Conservation (phyloP, 2,329 filamentous ascomycete genomes). For the Capronia coronata region DNA sequence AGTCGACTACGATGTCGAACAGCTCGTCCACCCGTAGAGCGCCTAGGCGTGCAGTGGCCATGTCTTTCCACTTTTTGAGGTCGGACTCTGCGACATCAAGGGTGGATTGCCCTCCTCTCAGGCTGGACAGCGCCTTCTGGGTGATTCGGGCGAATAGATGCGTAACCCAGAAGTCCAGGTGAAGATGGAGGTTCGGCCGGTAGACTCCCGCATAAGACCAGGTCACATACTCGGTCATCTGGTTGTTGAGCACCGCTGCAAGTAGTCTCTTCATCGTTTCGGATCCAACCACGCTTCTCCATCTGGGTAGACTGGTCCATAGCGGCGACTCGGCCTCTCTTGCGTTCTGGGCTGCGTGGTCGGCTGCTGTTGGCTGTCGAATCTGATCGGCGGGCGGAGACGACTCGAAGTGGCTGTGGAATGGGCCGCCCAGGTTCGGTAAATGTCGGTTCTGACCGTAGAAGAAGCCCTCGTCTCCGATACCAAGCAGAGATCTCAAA, state of each 20-base stretch:
- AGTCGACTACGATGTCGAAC: slow-evolving; percentile 57
- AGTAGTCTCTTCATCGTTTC: slow-evolving; percentile 52
- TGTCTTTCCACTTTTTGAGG: slow-evolving; percentile 50
- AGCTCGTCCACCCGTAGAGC: slow-evolving; percentile 51
- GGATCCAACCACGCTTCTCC: slow-evolving; percentile 41
- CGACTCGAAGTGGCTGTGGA: slow-evolving; percentile 17
- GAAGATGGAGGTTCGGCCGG: slow-evolving; percentile 43
- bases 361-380: slow-evolving; percentile 12
- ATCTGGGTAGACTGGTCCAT: slow-evolving; percentile 13
- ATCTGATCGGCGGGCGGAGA: slow-evolving; percentile 14
- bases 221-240: slow-evolving; percentile 52
- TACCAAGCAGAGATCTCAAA: slow-evolving; percentile 20
- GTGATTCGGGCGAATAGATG: slow-evolving; percentile 49
- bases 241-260: slow-evolving; percentile 52
- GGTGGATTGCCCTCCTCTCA: slow-evolving; percentile 7
- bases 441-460: slow-evolving; percentile 11
- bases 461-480: slow-evolving; percentile 15
- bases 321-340: slow-evolving; percentile 13
- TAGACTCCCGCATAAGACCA: slow-evolving; percentile 54
- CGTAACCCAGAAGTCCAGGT: slow-evolving; percentile 51
- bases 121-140: slow-evolving; percentile 37
- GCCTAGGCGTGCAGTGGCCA: slow-evolving; percentile 50
- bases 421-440: slow-evolving; percentile 7
- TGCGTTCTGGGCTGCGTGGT: slow-evolving; percentile 10
- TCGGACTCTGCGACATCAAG: slow-evolving; percentile 36